These are phyloP conservation scores for Chrysanthemum lavandulifolium DNA, from an alignment of 129 eudicot genomes.

Conservation along the genomic window DNA sequence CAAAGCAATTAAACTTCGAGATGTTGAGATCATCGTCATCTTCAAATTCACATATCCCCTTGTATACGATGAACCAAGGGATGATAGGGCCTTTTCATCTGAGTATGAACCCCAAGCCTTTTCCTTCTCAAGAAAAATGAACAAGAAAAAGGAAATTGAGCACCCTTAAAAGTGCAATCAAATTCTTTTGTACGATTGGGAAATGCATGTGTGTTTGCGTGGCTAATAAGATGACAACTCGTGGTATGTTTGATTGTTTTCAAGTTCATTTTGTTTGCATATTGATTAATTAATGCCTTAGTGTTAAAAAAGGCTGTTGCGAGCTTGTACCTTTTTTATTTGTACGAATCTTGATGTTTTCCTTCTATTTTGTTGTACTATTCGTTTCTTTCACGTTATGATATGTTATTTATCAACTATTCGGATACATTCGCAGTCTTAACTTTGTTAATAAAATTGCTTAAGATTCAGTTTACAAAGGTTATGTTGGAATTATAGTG, in stretches of 20 bases:
- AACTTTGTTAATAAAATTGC: background rate
- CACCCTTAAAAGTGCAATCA: conserved; percentile 10
- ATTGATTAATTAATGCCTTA: conserved; percentile 1
- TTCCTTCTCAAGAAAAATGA: conserved; percentile 36
- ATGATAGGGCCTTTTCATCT: conserved; percentile 47
- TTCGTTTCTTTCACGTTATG: background rate
- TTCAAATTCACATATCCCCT: conserved; percentile 40
- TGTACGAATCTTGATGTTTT: conserved; percentile 14
- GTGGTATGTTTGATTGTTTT: conserved; percentile 19
- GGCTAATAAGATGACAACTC: conserved; percentile 14
- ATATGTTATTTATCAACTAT: conserved; percentile 1
- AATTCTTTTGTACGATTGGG: background rate
- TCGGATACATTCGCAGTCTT: background rate
- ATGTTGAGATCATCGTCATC: conserved; percentile 41
- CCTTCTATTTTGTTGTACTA: background rate
- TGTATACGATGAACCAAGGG: conserved; percentile 39
- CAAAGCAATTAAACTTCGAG: conserved; percentile 41
- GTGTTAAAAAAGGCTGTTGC: conserved; percentile 6
- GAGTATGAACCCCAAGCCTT: conserved; percentile 42
- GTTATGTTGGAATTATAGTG: too few relatives aligned
- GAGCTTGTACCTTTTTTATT: conserved; percentile 15
- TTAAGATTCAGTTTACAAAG: background rate
- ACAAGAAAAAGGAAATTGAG: conserved; percentile 37
- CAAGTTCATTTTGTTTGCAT: conserved; percentile 7
- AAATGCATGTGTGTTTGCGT: conserved; percentile 6